Percentiles rank a stretch among this genome's conserved stretches.
These are phyloP conservation scores for Cyberlindnera maclurae DNA, from an alignment of 805 yeast species.

Conservation along the genomic window DNA sequence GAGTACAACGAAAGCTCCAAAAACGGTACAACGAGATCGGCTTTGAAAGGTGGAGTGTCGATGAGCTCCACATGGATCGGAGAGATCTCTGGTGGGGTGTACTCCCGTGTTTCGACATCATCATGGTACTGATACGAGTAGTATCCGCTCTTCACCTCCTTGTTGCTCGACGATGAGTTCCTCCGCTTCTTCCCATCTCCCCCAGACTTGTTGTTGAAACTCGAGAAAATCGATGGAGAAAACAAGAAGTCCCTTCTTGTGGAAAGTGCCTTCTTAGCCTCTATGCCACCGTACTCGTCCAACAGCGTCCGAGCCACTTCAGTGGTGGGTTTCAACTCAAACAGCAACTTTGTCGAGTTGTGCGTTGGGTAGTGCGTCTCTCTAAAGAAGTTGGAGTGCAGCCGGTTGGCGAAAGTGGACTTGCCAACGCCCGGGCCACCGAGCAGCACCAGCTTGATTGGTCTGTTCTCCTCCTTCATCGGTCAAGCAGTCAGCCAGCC, in stretches of 20 bases:
- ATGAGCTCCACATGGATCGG: constrained; percentile 63
- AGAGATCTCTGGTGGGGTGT: constrained; percentile 43
- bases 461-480: constrained; percentile 23
- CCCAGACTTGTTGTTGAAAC: constrained; percentile 19
- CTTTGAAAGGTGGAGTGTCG: constrained; percentile 68
- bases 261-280: constrained; percentile 30
- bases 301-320: constrained; percentile 34
- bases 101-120: constrained; percentile 8
- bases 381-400: constrained; percentile 41
- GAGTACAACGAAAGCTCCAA: constrained; percentile 64
- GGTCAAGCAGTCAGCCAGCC: too few species aligned
- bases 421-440: constrained; percentile 59
- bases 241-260: constrained; percentile 24
- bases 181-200: constrained; percentile 10
- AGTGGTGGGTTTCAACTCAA: constrained; percentile 43
- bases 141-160: constrained; percentile 12
- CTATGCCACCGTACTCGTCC: constrained; percentile 39
- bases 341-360: constrained; percentile 49
- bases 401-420: constrained; percentile 45
- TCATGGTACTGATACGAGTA: constrained; percentile 16
- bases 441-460: constrained; percentile 51
- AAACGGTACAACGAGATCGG: constrained; percentile 65
- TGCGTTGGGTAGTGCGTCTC: constrained; percentile 75
- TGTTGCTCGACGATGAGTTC: constrained; percentile 11
- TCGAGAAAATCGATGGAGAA: constrained; percentile 33